Evolutionary conservation across 768 basidiomycete genomes (phyloP).

Genomic region (Serendipita sp.): DNA sequence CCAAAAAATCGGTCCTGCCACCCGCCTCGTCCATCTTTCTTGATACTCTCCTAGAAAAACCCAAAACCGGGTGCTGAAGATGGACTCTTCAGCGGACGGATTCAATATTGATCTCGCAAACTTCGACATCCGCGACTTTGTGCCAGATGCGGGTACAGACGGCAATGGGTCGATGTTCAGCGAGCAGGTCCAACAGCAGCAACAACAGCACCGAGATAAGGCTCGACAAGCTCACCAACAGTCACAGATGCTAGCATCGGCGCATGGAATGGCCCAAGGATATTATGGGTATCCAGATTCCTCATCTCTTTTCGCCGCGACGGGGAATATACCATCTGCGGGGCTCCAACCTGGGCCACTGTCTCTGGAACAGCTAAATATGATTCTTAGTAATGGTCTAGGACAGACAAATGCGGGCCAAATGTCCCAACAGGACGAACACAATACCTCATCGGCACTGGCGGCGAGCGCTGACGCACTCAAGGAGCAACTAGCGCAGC

Average conservation of each 20-base stretch:
- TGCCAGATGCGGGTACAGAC: background rate
- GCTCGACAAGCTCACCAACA: background rate
- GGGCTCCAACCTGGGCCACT: background rate
- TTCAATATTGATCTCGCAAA: conserved; percentile 9
- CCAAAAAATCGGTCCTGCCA: background rate
- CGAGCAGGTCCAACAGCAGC: background rate
- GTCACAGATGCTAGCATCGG: background rate
- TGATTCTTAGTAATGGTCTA: background rate
- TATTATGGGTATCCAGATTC: background rate
- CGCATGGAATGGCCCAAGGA: background rate
- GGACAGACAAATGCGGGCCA: background rate
- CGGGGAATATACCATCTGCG: background rate
- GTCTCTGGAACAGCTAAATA: conserved; percentile 1
- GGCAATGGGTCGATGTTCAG: background rate
- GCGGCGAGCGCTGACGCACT: conserved; percentile 9
- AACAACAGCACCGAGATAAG: background rate
- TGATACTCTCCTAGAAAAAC: background rate
- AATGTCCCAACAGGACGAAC: background rate
- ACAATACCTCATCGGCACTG: background rate
- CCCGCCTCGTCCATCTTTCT: background rate
- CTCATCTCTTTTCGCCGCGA: background rate
- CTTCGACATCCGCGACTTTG: conserved; percentile 10
- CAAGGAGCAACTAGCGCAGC: conserved; percentile 20
- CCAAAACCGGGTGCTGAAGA: background rate
- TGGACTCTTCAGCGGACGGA: background rate